These are phyloP conservation scores for Chlorella sp. DNA, from an alignment of 139 green algal genomes.

Conservation along the genomic window DNA sequence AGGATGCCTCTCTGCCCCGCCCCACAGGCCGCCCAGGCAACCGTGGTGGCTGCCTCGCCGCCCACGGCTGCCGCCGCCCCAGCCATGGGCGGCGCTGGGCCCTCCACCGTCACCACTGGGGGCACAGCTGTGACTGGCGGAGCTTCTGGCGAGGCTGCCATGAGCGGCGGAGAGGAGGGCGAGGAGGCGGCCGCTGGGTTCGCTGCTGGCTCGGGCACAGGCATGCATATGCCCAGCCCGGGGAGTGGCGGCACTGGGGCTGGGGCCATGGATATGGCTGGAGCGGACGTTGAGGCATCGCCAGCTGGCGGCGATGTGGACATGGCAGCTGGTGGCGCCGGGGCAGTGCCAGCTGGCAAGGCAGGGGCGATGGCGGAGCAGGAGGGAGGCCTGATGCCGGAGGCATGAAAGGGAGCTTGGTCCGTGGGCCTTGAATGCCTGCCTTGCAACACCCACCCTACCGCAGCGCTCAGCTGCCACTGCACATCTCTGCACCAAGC, in stretches of 20 bases:
- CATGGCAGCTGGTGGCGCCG: neutral
- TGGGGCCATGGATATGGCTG: neutral
- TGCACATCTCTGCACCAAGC: too few species aligned
- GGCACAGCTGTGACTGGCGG: neutral
- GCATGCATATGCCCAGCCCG: too few species aligned
- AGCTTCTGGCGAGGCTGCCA: too few species aligned
- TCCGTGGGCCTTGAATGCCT: too few species aligned
- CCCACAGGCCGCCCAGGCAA: neutral
- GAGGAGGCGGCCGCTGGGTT: too few species aligned
- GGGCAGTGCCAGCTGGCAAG: neutral
- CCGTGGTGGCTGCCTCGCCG: neutral
- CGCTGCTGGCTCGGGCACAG: too few species aligned
- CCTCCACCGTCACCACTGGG: neutral
- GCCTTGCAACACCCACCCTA: too few species aligned
- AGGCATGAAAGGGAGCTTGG: too few species aligned
- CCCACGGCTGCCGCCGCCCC: neutral
- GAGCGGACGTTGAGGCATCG: neutral
- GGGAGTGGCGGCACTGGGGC: too few species aligned
- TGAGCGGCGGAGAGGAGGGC: too few species aligned
- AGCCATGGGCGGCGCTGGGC: neutral
- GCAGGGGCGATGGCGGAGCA: too few species aligned
- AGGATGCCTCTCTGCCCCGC: neutral
- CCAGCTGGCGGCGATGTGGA: neutral
- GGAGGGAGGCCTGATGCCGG: neutral
- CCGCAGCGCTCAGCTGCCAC: too few species aligned